A percentile compares a stretch with the other conserved stretches of the same genome.
phyloP scores from a whole-genome alignment of 139 green algal genomes.

The Pleodorina starrii region DNA sequence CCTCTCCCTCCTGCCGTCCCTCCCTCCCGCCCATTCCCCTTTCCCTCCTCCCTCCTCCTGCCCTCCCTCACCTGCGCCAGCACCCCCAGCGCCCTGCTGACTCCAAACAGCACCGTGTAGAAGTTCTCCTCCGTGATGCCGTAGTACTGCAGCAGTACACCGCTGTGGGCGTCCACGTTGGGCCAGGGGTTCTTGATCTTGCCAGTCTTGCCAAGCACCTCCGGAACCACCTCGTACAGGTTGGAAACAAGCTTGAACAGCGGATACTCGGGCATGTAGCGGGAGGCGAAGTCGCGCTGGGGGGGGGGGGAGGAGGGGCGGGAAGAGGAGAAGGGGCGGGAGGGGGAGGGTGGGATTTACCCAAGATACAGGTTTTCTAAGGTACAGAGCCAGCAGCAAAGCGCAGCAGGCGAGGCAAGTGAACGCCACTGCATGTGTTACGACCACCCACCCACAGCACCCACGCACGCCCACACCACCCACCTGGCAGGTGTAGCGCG shows the following conservation, averaged over 20 bases:
- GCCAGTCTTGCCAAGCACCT: constrained; percentile 90
- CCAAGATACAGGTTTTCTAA: too few relatives aligned
- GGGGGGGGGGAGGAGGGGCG: neutral
- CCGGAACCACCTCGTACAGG: constrained; percentile 96
- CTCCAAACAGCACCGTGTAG: constrained; percentile 99
- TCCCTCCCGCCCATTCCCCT: neutral
- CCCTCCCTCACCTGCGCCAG: constrained; percentile 80
- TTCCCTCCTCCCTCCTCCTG: neutral
- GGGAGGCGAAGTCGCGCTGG: constrained; percentile 94
- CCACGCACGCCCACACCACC: neutral
- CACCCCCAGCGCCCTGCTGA: constrained; percentile 93
- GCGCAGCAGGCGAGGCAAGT: too few relatives aligned
- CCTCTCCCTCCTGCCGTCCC: too few relatives aligned
- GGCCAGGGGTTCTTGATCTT: constrained; percentile 99
- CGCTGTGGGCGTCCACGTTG: constrained; percentile 98
- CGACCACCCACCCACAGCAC: neutral
- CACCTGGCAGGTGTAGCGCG: constrained; percentile 94
- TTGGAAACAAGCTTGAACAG: constrained; percentile 93
- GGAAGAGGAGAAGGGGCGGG: neutral
- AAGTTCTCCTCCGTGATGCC: constrained; percentile 94
- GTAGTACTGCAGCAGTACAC: constrained; percentile 97
- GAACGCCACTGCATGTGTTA: neutral
- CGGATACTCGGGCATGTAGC: constrained; percentile 94
- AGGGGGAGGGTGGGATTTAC: neutral
- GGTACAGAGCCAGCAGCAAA: neutral